Base-by-base conservation (phyloP, 192 early-diverging fungal genomes). In the Endogone sp. region DNA sequence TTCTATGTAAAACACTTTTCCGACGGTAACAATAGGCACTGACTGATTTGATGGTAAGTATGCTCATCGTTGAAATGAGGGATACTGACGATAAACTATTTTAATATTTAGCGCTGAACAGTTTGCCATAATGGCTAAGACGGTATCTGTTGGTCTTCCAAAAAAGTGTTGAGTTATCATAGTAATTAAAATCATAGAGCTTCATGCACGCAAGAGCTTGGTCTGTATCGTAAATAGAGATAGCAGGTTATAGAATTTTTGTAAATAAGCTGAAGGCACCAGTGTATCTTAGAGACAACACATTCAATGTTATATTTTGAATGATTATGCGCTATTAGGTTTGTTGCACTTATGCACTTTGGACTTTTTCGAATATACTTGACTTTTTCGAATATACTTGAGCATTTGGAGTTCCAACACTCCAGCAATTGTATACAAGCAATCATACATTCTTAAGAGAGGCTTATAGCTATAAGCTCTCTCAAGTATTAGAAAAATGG, bases 1-100 rank as follows among this genome's bases (percentile, higher is more conserved):
- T 49, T 56, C n/a, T 66, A 31, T 66, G n/a, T 32, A n/a, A 66
- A 31, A 66, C 23, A 1, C 32, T 66, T n/a, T 58, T n/a, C 23
- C 32, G 27, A 56, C 4, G 65, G 37, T 21, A 16, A 49, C 37
- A 49, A 49, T 49, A 49, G 16, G 37, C 37, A 49, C 37, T 49
- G 37, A 49, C 37, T 49, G 37, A 49, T 49, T 49, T 49, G 37
- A 49, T 16, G 16, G 37, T 49, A 49, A 49, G 37, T 49, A 49
- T 49, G 37, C 37, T 49, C 6, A 49, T 49, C 37, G 37, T 49
- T 49, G 37, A 49, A 49, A 49, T 49, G 37, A 49, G 37, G 16
- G 37, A 49, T 49, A 49, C 37, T 49, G 37, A 49, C 37, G 37
- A 49, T 49, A 16, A n/a, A 49, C 37, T 16, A 49, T 16, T 49